Base-by-base conservation (phyloP, 2,329 filamentous ascomycete species). In the Colletotrichum spaethianum region DNA sequence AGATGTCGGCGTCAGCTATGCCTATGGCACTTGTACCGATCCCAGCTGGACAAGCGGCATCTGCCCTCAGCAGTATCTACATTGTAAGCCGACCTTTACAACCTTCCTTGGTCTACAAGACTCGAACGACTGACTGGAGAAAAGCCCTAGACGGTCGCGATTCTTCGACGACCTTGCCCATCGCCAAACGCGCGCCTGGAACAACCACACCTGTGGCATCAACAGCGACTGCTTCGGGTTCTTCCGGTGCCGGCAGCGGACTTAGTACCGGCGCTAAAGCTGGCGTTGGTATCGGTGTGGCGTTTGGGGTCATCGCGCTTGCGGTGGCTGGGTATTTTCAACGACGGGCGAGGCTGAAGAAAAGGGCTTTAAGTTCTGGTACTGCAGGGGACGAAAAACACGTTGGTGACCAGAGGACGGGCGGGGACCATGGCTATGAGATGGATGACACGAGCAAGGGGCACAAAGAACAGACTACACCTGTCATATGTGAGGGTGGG, bases 261-360 rank as follows among this genome's bases (percentile, higher is more conserved):
- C 66, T 73, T 20, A 40, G 70, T 46, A 50, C 53, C 23, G 66
- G 60, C 31, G 70, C 66, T 23, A 63, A 73, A 46, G 60, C 70
- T 12, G 66, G 66, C 28, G 61, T 73, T 18, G 70, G 70, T 12
- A 46, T 70, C n/a, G 70, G 65, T 11, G 66, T 65, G 26, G 60
- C 42, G 23, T 48, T 65, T 16, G 70, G 28, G 26, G 55, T 73
- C 36, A 14, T 65, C 16, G 33, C 28, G 42, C 60, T 73, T 2
- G 65, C 23, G 31, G 52, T 48, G 56, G 65, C 63, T 1, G 67
- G 50, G 31, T 70, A 70, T 33, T 7, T 70, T 1, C 67, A 60
- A 40, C 53, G 67, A 11, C 55, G 33, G 28, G 48, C 46, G 20
- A 68, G 36, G 31, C 33, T 38, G 36, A 60, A 28, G 31, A 52